Conservation (phyloP, 2,329 filamentous ascomycete species). For the Fusarium secorum region DNA sequence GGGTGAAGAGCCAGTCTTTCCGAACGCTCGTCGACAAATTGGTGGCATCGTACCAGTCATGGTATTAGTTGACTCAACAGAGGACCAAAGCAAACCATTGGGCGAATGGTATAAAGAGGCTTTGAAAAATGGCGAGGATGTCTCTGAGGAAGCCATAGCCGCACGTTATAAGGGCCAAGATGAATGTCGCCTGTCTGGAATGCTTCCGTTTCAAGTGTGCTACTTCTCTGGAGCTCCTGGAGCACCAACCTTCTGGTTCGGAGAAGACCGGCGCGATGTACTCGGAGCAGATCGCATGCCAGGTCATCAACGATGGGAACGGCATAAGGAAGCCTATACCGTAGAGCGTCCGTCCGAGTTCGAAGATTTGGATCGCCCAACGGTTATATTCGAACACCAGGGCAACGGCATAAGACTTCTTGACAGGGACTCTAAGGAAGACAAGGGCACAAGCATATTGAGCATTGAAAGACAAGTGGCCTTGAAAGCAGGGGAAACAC, state of each 20-base stretch:
- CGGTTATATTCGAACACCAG: constrained; percentile 30
- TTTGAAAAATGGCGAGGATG: constrained; percentile 16
- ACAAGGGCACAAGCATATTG: constrained; percentile 24
- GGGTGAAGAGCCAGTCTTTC: constrained; percentile 35
- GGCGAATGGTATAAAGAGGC: background rate
- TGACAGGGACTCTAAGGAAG: constrained; percentile 23
- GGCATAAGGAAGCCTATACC: constrained; percentile 16
- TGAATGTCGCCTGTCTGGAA: constrained; percentile 35
- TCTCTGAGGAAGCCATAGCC: constrained; percentile 32
- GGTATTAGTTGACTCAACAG: constrained; percentile 11
- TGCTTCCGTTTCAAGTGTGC: constrained; percentile 41
- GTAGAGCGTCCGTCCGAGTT: constrained; percentile 3
- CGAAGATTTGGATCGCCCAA: constrained; percentile 16
- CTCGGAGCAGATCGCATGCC: constrained; percentile 42
- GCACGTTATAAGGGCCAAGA: constrained; percentile 3
- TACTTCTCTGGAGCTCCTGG: constrained; percentile 34
- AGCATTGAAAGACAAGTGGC: constrained; percentile 11
- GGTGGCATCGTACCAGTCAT: constrained; percentile 40
- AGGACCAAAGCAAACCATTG: constrained; percentile 17
- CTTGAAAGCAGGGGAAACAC: constrained; percentile 12
- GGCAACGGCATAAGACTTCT: constrained; percentile 7
- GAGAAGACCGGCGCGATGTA: constrained; percentile 39
- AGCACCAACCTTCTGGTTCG: constrained; percentile 33
- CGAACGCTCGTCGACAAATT: constrained; percentile 32
- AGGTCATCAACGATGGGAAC: constrained; percentile 37